Percentiles rank a stretch among this genome's conserved stretches.
phyloP scores from a whole-genome alignment of 2,329 filamentous ascomycete species.

The Fusarium dimerum region DNA sequence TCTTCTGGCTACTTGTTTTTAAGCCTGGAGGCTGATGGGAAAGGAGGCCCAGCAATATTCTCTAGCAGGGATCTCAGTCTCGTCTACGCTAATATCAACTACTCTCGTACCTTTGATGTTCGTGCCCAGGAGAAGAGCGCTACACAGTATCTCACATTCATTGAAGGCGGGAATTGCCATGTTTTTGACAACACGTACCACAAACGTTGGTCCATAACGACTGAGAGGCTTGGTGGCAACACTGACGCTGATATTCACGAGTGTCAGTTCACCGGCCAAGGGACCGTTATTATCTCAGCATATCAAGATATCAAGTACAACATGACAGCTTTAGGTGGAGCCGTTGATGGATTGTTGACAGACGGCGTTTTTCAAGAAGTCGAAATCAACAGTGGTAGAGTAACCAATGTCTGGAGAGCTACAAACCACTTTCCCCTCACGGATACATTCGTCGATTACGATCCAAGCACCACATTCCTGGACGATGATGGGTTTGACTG shows the following conservation, averaged over 20 bases:
- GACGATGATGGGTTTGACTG: conserved; percentile 28
- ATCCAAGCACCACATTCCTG: conserved; percentile 19
- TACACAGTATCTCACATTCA: conserved; percentile 22
- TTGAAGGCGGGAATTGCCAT: conserved; percentile 22
- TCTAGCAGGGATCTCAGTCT: conserved; percentile 26
- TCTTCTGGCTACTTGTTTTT: conserved; percentile 21
- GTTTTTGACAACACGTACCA: conserved; percentile 23
- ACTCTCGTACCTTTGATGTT: conserved; percentile 20
- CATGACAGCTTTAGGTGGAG: conserved; percentile 19
- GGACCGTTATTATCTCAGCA: conserved; percentile 22
- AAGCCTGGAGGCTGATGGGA: conserved; percentile 14
- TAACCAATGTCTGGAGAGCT: conserved; percentile 27
- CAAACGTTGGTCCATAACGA: conserved; percentile 19
- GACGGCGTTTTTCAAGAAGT: conserved; percentile 27
- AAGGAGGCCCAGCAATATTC: conserved; percentile 24
- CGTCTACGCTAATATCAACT: conserved; percentile 22
- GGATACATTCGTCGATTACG: conserved; percentile 20
- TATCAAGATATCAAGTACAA: conserved; percentile 27
- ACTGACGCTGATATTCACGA: conserved; percentile 23
- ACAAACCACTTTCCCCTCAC: conserved; percentile 22
- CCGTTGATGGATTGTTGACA: conserved; percentile 22
- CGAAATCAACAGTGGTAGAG: conserved; percentile 22
- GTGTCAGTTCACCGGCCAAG: conserved; percentile 22
- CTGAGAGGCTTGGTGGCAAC: conserved; percentile 10
- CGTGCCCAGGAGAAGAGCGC: conserved; percentile 18